phyloP scores from a whole-genome alignment of 768 basidiomycete genomes.

The Amanita pseudoporphyria region DNA sequence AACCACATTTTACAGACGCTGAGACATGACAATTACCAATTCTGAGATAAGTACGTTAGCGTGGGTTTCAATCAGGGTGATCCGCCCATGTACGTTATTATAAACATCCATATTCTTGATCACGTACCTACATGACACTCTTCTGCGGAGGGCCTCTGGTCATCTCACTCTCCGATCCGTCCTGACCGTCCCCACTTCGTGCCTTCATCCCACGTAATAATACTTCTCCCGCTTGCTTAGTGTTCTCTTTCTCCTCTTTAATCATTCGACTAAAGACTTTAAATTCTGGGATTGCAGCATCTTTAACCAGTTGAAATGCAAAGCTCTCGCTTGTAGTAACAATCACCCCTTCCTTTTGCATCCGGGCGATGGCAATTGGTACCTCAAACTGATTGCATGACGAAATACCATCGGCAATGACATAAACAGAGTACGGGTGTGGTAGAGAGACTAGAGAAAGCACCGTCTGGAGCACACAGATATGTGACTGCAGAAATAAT shows the following conservation, averaged over 20 bases:
- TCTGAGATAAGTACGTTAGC: background rate
- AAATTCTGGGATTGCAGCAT: constrained; percentile 56
- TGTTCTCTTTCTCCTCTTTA: constrained; percentile 69
- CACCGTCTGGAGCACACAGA: constrained; percentile 82
- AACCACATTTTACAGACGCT: too few relatives aligned
- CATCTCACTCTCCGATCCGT: background rate
- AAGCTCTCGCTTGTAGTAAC: constrained; percentile 78
- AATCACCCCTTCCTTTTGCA: constrained; percentile 65
- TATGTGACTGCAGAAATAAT: constrained; percentile 54
- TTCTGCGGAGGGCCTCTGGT: background rate
- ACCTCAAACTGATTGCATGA: constrained; percentile 77
- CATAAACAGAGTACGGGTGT: constrained; percentile 38
- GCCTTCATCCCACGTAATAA: background rate
- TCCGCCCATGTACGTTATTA: too few relatives aligned
- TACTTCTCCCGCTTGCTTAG: constrained; percentile 30
- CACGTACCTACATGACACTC: constrained; percentile 2
- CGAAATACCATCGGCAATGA: constrained; percentile 80
- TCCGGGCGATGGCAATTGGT: constrained; percentile 57
- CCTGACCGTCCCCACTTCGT: background rate
- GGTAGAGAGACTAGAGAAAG: constrained; percentile 47
- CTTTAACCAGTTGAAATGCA: constrained; percentile 65
- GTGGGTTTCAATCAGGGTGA: background rate
- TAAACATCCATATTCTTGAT: background rate
- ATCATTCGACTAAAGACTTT: constrained; percentile 61
- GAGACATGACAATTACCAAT: background rate